Base-by-base conservation (phyloP, 305 asterid species). In the Solanum chacoense region DNA sequence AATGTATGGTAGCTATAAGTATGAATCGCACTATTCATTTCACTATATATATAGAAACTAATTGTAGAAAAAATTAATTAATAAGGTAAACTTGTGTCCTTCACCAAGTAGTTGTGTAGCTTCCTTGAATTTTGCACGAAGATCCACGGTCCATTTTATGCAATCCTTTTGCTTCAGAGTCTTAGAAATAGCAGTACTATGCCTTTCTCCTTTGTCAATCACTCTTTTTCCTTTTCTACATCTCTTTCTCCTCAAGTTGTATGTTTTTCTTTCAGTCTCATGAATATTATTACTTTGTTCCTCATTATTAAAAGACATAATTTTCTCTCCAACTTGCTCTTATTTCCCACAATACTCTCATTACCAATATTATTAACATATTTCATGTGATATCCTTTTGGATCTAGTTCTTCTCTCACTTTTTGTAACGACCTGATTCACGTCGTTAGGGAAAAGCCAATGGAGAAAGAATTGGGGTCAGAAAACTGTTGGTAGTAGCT, bases 101-200 rank as follows among this genome's bases (percentile, higher is more conserved):
- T 45, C 22, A 13, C 59, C 59, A 45, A 94, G 97, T 34, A 50
- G 42, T 14, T 1, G 26, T 29, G 92, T 88, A 26, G 93, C 95
- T 24, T 84, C 89, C 85, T 89, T 81, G 87, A 95, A 93, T 45
- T 91, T 93, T 1, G 16, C 35, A 69, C 93, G 95, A 72, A 95
- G 97, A 22, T 94, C 95, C 1, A 45, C 24, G 7, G 94, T 93
- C 98, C 98, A 96, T 34, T 91, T 91, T 1, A 89, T 81, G 29
- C 29, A 28, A 0, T 28, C 29, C 2, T 18, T 81, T 29, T 10
- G 2, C 20, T 3, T 81, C 11, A 26, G 1, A 1, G 1, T 16
- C 37, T 26, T 42, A 29, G n/a, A 9, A 20, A 8, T 75, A 34
- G 45, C 11, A 45, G 1, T 81, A 14, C 18, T 14, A 0, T 42